Conservation (phyloP, 164 flowering plant genomes). For the Hamamelis virginiana region DNA sequence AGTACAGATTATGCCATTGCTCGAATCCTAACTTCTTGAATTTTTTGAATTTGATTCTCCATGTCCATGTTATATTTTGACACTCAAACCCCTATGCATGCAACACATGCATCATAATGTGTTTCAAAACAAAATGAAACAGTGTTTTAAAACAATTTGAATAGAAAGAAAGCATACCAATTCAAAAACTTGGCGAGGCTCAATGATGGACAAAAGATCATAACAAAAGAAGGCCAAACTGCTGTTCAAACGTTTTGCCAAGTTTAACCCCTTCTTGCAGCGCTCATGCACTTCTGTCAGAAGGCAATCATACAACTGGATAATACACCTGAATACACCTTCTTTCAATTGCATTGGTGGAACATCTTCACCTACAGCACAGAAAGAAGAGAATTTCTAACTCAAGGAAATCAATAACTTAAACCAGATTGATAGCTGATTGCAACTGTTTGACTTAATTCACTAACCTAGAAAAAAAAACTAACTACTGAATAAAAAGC, state of each 20-base stretch:
- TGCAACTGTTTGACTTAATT: not conserved
- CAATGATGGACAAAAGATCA: slow-evolving; percentile 88
- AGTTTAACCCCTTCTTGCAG: slow-evolving; percentile 91
- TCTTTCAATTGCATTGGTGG: slow-evolving; percentile 98
- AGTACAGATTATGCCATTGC: not conserved
- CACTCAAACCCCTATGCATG: not conserved
- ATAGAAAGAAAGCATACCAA: slow-evolving; percentile 55
- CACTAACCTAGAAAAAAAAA: not conserved
- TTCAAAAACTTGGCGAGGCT: slow-evolving; percentile 99
- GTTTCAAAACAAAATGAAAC: not conserved
- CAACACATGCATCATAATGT: not conserved
- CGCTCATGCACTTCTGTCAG: slow-evolving; percentile 98
- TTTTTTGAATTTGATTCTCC: not conserved
- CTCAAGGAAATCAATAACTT: not conserved
- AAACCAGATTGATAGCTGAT: not conserved
- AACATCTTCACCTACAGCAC: slow-evolving; percentile 79
- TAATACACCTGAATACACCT: slow-evolving; percentile 92
- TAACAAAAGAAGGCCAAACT: slow-evolving; percentile 97
- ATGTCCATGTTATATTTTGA: not conserved
- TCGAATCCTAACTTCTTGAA: not conserved
- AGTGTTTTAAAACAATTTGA: not conserved
- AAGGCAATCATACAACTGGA: slow-evolving; percentile 97
- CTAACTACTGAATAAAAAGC: not conserved
- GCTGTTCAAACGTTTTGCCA: slow-evolving; percentile 95
- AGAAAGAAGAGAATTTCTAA: not conserved